Conservation (phyloP, 2,329 filamentous ascomycete species). For the Aspergillus terreus region DNA sequence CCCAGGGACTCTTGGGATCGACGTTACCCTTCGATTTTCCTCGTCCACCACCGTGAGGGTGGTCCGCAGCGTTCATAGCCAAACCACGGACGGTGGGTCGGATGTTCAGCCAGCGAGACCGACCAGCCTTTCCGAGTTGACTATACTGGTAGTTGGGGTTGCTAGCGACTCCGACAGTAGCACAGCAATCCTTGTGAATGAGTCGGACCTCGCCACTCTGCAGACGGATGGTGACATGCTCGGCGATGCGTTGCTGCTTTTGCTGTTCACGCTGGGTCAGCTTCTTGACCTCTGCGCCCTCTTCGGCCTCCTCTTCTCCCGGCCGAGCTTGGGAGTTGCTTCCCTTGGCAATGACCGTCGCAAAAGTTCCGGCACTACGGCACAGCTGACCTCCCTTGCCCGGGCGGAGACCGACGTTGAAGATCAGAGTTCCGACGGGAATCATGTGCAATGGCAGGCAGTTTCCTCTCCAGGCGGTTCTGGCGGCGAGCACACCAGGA, state of each 20-base stretch:
- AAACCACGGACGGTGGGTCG: constrained; percentile 93
- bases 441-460: constrained; percentile 95
- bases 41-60: constrained; percentile 97
- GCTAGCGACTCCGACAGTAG: constrained; percentile 90
- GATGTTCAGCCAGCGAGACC: constrained; percentile 90
- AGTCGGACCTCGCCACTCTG: constrained; percentile 90
- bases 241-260: constrained; percentile 58
- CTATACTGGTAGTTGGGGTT: constrained; percentile 88
- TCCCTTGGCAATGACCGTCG: constrained; percentile 83
- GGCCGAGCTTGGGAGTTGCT: constrained; percentile 56
- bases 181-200: constrained; percentile 88
- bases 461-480: constrained; percentile 91
- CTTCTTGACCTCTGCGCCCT: constrained; percentile 28
- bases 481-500: constrained; percentile 91
- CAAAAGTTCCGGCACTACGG: constrained; percentile 89
- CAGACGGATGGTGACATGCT: constrained; percentile 77
- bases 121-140: constrained; percentile 90
- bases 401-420: constrained; percentile 75
- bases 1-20: constrained; percentile 93
- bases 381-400: constrained; percentile 82
- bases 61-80: constrained; percentile 98
- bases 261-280: constrained; percentile 36
- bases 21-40: constrained; percentile 99
- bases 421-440: constrained; percentile 87
- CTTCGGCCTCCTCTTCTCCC: constrained; percentile 54